Base-by-base conservation (phyloP, 176 grass and related monocot species). In the Neostapfia colusana region DNA sequence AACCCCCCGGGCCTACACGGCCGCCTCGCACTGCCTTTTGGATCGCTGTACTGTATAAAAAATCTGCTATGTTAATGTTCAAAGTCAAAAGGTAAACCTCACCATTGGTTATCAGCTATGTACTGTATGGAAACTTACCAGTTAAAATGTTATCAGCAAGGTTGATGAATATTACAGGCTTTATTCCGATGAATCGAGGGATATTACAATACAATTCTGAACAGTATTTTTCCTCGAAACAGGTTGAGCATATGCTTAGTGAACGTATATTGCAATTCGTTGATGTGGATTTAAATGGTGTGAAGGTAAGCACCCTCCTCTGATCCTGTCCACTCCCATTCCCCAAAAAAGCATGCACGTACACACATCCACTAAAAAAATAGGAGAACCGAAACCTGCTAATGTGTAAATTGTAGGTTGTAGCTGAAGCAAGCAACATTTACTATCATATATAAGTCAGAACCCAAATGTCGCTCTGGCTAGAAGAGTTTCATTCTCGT, bases 211-310 rank as follows among this genome's bases (percentile, higher is more conserved):
- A 49, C 53, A 76, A 40, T 43, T 74, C 43, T 65, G 72, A 73
- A 61, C 20, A 64, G 7, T 67, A 24, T 83, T 23, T 76, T 77
- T 35, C 51, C 58, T 79, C 66, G 55, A 82, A 90, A 86, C 76
- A 97, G 95, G 84, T 98, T 4, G 95, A 98, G 74, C 95, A 98
- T 79, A 94, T 98, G 84, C 89, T 98, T 78, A 92, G 89, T 84
- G 91, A 98, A 57, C 88, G 89, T 60, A 60, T 98, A 16, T 79
- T 67, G 12, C 95, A 98, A 73, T 91, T 98, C 41, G 82, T 94
- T 26, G 80, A 83, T 38, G 83, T 80, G 16, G 95, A 98, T 82
- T 37, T 98, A 71, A 83, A 94, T 76, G 84, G 87, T 67, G 95
- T 86, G 44, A 94, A 94, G 95, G 95, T 92, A 63, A 70, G 27